Conservation (phyloP, 2,329 filamentous ascomycete genomes). For the Pseudomassariella vexata region DNA sequence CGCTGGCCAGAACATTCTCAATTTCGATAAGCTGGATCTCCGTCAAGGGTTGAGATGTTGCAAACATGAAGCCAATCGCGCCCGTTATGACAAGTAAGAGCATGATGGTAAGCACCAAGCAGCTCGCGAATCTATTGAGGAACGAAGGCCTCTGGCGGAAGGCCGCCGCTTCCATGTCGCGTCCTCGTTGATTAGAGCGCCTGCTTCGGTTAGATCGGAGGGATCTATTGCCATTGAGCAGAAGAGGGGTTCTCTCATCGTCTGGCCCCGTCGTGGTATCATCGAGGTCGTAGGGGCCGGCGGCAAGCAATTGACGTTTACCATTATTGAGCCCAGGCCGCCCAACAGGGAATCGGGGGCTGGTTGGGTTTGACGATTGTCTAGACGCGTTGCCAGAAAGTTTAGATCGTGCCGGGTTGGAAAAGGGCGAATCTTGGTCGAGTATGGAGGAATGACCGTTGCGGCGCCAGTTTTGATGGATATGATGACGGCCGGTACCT, state of each 20-base stretch:
- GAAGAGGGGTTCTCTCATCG: constrained; percentile 74
- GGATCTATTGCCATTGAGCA: constrained; percentile 40
- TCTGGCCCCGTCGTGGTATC: constrained; percentile 71
- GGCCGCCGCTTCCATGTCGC: constrained; percentile 64
- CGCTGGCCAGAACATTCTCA: constrained; percentile 84
- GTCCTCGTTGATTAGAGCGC: constrained; percentile 49
- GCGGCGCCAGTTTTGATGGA: constrained; percentile 69
- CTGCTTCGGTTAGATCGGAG: constrained; percentile 54
- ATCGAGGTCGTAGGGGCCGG: constrained; percentile 71
- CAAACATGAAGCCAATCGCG: constrained; percentile 82
- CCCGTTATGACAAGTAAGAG: constrained; percentile 77
- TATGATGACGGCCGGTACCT: constrained; percentile 69
- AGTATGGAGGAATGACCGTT: constrained; percentile 67
- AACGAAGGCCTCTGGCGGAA: constrained; percentile 58
- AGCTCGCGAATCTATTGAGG: constrained; percentile 74
- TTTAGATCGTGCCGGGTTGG: constrained; percentile 59
- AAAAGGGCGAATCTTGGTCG: constrained; percentile 73
- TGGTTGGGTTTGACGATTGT: constrained; percentile 63
- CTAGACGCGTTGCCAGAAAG: constrained; percentile 50
- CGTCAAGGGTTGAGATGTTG: constrained; percentile 80
- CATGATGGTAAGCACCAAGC: constrained; percentile 76
- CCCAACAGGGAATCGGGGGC: constrained; percentile 48
- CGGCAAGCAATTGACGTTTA: constrained; percentile 54
- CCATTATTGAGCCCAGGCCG: constrained; percentile 22
- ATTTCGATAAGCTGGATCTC: constrained; percentile 76